phyloP scores from a whole-genome alignment of 2,329 filamentous ascomycete species.

The Pleochaeta shiraiana region DNA sequence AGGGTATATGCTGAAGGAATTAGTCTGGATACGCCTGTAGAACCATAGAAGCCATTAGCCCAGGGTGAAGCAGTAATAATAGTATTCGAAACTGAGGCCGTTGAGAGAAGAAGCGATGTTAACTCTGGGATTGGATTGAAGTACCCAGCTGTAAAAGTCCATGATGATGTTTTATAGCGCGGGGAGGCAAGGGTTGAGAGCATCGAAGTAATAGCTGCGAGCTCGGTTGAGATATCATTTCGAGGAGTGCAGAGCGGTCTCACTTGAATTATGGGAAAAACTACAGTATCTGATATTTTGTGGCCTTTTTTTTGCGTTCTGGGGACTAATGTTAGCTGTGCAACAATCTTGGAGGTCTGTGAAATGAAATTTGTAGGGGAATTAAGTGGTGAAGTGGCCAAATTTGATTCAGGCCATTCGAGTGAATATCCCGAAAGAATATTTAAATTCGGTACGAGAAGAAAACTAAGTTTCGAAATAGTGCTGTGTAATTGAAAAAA shows the following conservation, averaged over 20 bases:
- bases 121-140: conserved; percentile 89
- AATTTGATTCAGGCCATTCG: conserved; percentile 56
- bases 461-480: conserved; percentile 63
- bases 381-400: conserved; percentile 51
- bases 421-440: conserved; percentile 34
- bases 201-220: conserved; percentile 57
- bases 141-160: conserved; percentile 96
- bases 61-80: conserved; percentile 84
- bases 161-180: conserved; percentile 45
- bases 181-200: conserved; percentile 43
- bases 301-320: conserved; percentile 5
- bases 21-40: conserved; percentile 70
- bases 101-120: conserved; percentile 55
- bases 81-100: conserved; percentile 46
- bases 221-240: conserved; percentile 69
- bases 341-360: conserved; percentile 44
- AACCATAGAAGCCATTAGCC: conserved; percentile 90
- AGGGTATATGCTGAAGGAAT: conserved; percentile 83
- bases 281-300: conserved; percentile 33
- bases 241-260: conserved; percentile 50
- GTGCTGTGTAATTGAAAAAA: conserved; percentile 58
- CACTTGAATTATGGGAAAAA: conserved; percentile 77
- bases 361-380: conserved; percentile 46
- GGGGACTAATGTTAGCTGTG: conserved; percentile 21
- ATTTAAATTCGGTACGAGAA: conserved; percentile 38